Evolutionary conservation across 164 flowering plant genomes (phyloP).

Genomic region (Chimonanthus salicifolius): DNA sequence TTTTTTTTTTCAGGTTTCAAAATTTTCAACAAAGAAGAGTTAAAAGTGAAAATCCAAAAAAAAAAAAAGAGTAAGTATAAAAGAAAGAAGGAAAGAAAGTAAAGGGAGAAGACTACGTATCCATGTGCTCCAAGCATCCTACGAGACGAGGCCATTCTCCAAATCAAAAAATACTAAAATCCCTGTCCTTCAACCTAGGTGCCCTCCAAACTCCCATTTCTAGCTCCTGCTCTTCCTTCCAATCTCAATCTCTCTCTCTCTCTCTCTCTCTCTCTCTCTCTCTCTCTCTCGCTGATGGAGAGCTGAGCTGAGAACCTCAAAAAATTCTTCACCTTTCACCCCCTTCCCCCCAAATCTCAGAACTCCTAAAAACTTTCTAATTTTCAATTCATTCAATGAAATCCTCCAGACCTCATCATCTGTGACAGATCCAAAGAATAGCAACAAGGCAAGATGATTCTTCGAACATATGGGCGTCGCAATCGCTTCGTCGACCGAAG

Average conservation of each 20-base stretch:
- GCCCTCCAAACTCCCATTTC: neutral
- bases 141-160: no score
- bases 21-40: no score
- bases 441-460: constrained; percentile 46
- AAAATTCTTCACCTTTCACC: neutral
- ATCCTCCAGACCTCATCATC: neutral
- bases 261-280: neutral
- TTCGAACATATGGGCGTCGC: constrained; percentile 81
- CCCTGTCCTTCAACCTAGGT: no score
- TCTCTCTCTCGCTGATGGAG: neutral
- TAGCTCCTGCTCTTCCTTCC: neutral
- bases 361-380: neutral
- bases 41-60: no score
- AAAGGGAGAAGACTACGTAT: no score
- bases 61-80: no score
- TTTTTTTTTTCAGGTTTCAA: no score
- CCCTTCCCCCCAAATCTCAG: neutral
- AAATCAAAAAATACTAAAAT: no score
- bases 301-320: no score
- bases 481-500: constrained; percentile 36
- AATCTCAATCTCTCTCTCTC: neutral
- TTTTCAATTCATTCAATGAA: neutral
- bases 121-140: no score
- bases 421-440: neutral
- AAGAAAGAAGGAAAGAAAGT: no score